Conservation (phyloP, 2,329 filamentous ascomycete species). For the Fusarium decemcellulare region DNA sequence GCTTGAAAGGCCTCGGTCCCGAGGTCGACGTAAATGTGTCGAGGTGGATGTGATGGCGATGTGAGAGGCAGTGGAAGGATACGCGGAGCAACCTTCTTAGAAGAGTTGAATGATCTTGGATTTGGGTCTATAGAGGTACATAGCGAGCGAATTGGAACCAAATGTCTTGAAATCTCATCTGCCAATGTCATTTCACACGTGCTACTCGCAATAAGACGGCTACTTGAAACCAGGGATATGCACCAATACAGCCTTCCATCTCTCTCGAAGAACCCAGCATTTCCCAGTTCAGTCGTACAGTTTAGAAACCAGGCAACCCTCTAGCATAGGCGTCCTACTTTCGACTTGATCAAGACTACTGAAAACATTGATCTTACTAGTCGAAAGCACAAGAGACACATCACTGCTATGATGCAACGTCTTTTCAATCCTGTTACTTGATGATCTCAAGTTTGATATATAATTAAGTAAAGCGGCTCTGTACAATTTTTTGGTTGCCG, state of each 20-base stretch:
- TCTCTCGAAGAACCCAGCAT: too few species aligned
- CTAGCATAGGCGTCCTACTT: too few species aligned
- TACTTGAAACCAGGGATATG: too few species aligned
- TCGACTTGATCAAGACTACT: too few species aligned
- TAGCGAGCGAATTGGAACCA: constrained; percentile 40
- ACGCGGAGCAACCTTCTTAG: constrained; percentile 24
- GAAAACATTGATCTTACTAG: too few species aligned
- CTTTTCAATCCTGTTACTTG: neutral
- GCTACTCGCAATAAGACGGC: too few species aligned
- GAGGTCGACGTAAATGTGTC: constrained; percentile 7
- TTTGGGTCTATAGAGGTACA: constrained; percentile 41
- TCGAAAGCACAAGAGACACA: neutral
- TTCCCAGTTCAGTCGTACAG: too few species aligned
- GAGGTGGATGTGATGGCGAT: neutral
- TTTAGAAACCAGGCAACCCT: too few species aligned
- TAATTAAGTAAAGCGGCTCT: constrained; percentile 24
- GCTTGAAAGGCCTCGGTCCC: neutral
- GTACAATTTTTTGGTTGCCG: constrained; percentile 21
- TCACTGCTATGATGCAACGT: neutral
- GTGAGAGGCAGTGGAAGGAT: constrained; percentile 5
- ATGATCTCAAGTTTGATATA: constrained; percentile 25
- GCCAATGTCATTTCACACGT: neutral
- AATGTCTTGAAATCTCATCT: constrained; percentile 26
- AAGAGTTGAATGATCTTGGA: constrained; percentile 31
- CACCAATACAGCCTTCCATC: too few species aligned